These are phyloP conservation scores for Chenopodium album DNA, from an alignment of 148 eudicot genomes.

Conservation along the genomic window DNA sequence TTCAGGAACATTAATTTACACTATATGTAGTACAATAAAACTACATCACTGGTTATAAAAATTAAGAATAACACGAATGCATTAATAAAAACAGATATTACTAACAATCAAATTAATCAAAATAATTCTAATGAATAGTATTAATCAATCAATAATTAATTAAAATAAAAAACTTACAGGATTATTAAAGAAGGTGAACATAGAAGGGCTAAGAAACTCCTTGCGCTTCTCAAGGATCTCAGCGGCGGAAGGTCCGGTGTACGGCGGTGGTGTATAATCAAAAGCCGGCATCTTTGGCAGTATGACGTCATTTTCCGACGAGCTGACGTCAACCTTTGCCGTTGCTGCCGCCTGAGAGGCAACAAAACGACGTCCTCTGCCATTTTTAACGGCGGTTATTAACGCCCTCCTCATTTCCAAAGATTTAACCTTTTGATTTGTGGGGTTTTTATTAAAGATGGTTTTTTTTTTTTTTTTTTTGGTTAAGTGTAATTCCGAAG, in stretches of 20 bases:
- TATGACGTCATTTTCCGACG: constrained; percentile 15
- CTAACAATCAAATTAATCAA: not conserved
- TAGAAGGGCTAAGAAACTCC: constrained; percentile 82
- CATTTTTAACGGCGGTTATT: not conserved
- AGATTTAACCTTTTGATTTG: not conserved
- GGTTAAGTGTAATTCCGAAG: not conserved
- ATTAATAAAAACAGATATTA: too few species aligned
- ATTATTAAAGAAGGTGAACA: constrained; percentile 66
- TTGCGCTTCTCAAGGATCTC: constrained; percentile 71
- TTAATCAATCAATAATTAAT: too few species aligned
- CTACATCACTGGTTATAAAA: too few species aligned
- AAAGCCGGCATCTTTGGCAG: constrained; percentile 59
- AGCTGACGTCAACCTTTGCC: constrained; percentile 14
- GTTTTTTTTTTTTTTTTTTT: not conserved
- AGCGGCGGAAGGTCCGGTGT: constrained; percentile 68
- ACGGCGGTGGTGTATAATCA: constrained; percentile 81
- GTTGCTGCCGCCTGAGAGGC: constrained; percentile 9
- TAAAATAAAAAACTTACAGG: constrained; percentile 46
- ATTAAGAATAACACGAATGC: too few species aligned
- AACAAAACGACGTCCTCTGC: not conserved
- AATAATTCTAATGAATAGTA: not conserved
- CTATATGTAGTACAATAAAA: too few species aligned
- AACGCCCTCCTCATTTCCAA: constrained; percentile 15
- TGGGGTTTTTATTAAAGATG: not conserved
- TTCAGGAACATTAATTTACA: too few species aligned